These are phyloP conservation scores for Scedosporium apiospermum DNA, from an alignment of 2,329 filamentous ascomycete species.

Conservation along the genomic window DNA sequence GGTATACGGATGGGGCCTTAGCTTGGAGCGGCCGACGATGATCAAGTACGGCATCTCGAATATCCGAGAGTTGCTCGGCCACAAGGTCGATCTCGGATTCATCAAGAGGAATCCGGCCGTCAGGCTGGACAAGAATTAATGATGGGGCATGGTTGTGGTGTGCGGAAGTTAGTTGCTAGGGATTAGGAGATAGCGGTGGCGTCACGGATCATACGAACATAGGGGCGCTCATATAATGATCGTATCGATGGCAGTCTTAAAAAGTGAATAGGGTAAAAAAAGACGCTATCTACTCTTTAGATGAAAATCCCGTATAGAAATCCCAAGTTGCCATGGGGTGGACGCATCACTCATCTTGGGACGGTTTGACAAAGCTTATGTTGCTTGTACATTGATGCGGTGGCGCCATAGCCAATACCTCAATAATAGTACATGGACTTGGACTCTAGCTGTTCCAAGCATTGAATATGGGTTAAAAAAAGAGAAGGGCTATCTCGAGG, in stretches of 20 bases:
- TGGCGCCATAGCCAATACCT: too few species aligned
- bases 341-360: not conserved
- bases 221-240: not conserved
- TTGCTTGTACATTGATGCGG: too few species aligned
- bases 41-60: conserved; percentile 88
- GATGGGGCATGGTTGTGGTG: conserved; percentile 1
- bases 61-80: conserved; percentile 83
- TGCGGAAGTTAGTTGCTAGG: not conserved
- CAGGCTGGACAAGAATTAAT: conserved; percentile 73
- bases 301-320: not conserved
- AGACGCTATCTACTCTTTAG: not conserved
- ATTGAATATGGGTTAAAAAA: too few species aligned
- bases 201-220: not conserved
- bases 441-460: too few species aligned
- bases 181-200: not conserved
- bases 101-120: conserved; percentile 89
- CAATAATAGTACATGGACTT: too few species aligned
- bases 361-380: not conserved
- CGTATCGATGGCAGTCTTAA: not conserved
- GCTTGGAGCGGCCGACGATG: conserved; percentile 92
- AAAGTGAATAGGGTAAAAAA: not conserved
- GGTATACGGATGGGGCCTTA: conserved; percentile 90
- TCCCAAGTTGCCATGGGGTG: not conserved
- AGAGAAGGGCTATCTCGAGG: too few species aligned
- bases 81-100: conserved; percentile 91